Evolutionary conservation across 371 early-diverging fungal genomes (phyloP).

Genomic region (Mortierella sp.): DNA sequence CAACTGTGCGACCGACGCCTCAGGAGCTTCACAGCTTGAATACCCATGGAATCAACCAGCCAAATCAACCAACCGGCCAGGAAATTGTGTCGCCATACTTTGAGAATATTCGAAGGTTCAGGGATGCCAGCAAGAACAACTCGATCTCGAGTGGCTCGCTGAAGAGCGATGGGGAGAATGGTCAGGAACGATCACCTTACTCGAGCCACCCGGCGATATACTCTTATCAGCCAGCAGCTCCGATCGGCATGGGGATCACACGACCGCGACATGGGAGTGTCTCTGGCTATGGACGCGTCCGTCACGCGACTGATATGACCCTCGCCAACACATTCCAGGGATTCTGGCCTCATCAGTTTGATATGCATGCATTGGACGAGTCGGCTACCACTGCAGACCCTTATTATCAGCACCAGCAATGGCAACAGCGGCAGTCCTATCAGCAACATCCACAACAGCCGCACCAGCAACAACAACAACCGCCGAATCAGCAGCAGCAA

Average conservation of each 20-base stretch:
- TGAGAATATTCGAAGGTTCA: conserved; percentile 39
- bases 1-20: not conserved
- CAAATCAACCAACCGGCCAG: not conserved
- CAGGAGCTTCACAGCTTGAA: conserved; percentile 20
- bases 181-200: conserved; percentile 8
- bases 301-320: conserved; percentile 38
- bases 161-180: conserved; percentile 8
- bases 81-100: conserved; percentile 44
- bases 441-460: conserved; percentile 10
- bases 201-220: conserved; percentile 12
- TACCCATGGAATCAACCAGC: conserved; percentile 7
- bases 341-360: conserved; percentile 12
- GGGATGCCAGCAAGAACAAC: conserved; percentile 28
- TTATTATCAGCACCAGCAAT: not conserved
- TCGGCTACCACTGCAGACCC: conserved; percentile 2
- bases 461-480: not conserved
- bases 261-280: conserved; percentile 37
- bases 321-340: conserved; percentile 41
- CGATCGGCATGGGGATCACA: conserved; percentile 20
- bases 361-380: conserved; percentile 3
- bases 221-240: conserved; percentile 33
- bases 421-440: conserved; percentile 1
- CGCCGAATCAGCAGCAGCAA: conserved; percentile 1
- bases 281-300: conserved; percentile 14
- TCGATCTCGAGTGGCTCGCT: conserved; percentile 15